Evolutionary conservation across 2,329 filamentous ascomycete species (phyloP), one percentile per base, ranked within the genome.

Genomic region (Xylaria digitata): DNA sequence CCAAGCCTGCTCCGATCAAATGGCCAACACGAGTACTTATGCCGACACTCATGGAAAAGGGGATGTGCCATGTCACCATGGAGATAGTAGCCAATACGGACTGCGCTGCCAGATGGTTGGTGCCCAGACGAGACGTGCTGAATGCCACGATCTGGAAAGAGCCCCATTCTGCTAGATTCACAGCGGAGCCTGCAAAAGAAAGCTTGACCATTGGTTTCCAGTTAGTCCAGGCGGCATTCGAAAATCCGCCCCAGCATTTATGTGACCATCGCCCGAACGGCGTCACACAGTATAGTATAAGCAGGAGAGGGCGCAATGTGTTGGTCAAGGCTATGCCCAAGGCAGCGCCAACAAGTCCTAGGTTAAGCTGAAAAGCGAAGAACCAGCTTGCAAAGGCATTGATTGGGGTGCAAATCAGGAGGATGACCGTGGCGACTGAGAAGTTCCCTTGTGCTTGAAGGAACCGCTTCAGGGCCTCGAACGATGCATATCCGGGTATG

Each of bases 361-460:
- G 80, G 0, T 68, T 74, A 2, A 81, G 56, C 7, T 70, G 72
- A 63, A 82, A 80, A 0, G 79, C 83, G n/a, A 86, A 82, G 3
- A 84, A 64, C 78, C 84, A 86, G 70, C 83, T 85, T 21, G 85
- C 73, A 0, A 82, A 64, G n/a, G 82, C 80, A 65, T 86, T 86
- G 19, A 84, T 67, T 0, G 84, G 84, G 0, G 83, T 81, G 46
- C 82, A 82, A 37, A 86, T 71, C 0, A 85, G 48, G 4, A 86
- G 75, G 30, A 85, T 79, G 13, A 80, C 75, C 70, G 85, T 67
- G 23, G 65, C 65, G 2, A 67, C 82, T 26, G 81, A 81, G 75
- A 86, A 87, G 45, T 85, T 79, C 1, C 85, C 85, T 66, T 87
- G 85, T 0, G 85, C 83, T 71, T 87, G 85, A 0, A 86, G 78